Evolutionary conservation across 805 yeast genomes (phyloP).

Genomic region (Metschnikowia cerradonensis): DNA sequence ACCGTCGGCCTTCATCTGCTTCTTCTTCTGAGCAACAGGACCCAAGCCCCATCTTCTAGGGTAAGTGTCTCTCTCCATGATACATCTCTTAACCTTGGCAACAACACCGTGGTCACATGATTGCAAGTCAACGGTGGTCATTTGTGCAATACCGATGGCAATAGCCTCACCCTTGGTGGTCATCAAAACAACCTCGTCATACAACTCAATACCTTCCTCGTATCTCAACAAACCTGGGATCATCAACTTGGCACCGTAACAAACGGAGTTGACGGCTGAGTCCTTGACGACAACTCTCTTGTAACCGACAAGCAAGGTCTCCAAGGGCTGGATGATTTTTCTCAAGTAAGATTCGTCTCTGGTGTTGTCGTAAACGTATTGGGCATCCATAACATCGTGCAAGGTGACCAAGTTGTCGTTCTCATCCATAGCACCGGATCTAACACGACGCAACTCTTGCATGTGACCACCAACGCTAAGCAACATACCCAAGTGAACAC

Average conservation of each 20-base stretch:
- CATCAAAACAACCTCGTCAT: conserved; percentile 96
- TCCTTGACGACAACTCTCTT: conserved; percentile 92
- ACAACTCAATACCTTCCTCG: conserved; percentile 94
- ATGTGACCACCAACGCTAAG: conserved; percentile 99
- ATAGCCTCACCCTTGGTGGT: conserved; percentile 99
- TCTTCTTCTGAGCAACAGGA: conserved; percentile 97
- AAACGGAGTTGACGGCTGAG: conserved; percentile 95
- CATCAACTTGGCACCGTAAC: conserved; percentile 99
- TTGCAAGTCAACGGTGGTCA: conserved; percentile 96
- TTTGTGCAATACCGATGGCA: conserved; percentile 97
- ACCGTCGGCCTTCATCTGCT: conserved; percentile 95
- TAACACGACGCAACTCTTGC: conserved; percentile 99
- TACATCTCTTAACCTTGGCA: conserved; percentile 97
- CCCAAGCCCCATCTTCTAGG: conserved; percentile 99
- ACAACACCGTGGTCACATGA: conserved; percentile 98
- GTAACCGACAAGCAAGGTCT: conserved; percentile 88
- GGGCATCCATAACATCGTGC: conserved; percentile 97
- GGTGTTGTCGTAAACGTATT: conserved; percentile 95
- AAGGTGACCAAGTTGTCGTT: conserved; percentile 88
- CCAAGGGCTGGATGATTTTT: conserved; percentile 91
- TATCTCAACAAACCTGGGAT: conserved; percentile 97
- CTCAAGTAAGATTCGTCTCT: conserved; percentile 95
- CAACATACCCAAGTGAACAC: conserved; percentile 98
- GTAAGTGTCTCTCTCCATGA: conserved; percentile 98
- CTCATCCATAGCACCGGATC: conserved; percentile 94